Percentiles rank a stretch among this genome's conserved stretches.
These are phyloP conservation scores for Blastocystis sp. DNA, from an alignment of 352 stramenopile species.

Conservation along the genomic window DNA sequence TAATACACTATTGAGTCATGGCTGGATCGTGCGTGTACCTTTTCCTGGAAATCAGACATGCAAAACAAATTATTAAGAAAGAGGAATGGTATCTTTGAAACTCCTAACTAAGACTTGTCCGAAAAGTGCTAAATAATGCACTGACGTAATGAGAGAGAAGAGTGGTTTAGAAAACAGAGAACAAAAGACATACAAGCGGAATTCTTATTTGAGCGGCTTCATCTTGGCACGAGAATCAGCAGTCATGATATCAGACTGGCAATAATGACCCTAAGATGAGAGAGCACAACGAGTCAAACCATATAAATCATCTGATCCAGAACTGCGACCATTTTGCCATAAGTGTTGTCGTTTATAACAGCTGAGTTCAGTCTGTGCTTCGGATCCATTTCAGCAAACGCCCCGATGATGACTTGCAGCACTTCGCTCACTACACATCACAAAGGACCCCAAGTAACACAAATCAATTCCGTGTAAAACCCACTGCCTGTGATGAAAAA, in stretches of 20 bases:
- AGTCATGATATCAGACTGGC: conserved; percentile 29
- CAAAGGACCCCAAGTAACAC: not conserved
- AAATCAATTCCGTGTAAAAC: conserved; percentile 23
- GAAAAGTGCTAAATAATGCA: too few species aligned
- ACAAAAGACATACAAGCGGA: not conserved
- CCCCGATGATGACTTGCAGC: conserved; percentile 21
- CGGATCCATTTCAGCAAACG: not conserved
- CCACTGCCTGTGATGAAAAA: conserved; percentile 55
- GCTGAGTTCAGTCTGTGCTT: not conserved
- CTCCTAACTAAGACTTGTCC: too few species aligned
- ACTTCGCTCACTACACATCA: conserved; percentile 2
- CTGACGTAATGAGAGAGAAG: too few species aligned
- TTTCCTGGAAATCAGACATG: too few species aligned
- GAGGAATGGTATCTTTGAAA: too few species aligned
- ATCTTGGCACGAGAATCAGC: conserved; percentile 49
- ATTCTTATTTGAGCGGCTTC: conserved; percentile 19
- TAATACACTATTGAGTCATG: not conserved
- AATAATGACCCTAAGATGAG: conserved; percentile 23
- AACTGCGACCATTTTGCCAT: conserved; percentile 47
- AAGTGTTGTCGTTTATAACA: conserved; percentile 19
- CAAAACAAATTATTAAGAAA: too few species aligned
- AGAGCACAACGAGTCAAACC: not conserved
- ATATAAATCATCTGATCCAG: conserved; percentile 53
- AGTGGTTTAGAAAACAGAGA: not conserved
- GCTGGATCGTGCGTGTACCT: too few species aligned